A percentile compares a stretch with the other conserved stretches of the same genome.
Evolutionary conservation across 768 basidiomycete species (phyloP).

Genomic region (Macrocybe gigantea): DNA sequence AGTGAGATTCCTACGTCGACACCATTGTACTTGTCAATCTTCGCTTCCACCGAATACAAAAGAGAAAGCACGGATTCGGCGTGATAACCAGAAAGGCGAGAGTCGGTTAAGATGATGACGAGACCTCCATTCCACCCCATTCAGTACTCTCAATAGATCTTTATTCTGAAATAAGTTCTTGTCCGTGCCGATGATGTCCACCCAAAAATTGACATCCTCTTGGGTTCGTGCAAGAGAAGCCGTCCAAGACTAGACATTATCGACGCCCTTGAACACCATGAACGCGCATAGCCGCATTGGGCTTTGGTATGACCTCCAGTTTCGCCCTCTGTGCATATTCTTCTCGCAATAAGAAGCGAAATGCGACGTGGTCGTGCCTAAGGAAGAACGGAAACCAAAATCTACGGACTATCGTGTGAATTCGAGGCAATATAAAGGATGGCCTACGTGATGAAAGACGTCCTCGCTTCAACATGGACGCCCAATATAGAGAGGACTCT

Average conservation of each 20-base stretch:
- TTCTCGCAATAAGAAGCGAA: conserved; percentile 40
- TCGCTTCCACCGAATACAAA: too few species aligned
- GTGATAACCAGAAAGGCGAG: neutral
- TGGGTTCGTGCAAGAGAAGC: conserved; percentile 11
- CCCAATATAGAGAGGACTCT: conserved; percentile 21
- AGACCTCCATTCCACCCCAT: conserved; percentile 43
- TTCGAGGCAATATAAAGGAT: neutral
- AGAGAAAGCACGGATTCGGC: neutral
- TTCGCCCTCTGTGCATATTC: conserved; percentile 34
- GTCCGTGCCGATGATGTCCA: conserved; percentile 28
- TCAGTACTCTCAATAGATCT: conserved; percentile 32
- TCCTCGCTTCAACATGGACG: conserved; percentile 36
- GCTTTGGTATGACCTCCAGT: conserved; percentile 29
- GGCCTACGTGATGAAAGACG: conserved; percentile 39
- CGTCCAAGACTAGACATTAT: conserved; percentile 20
- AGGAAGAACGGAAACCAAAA: conserved; percentile 40
- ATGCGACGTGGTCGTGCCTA: conserved; percentile 32
- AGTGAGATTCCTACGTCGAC: too few species aligned
- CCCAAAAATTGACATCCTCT: conserved; percentile 22
- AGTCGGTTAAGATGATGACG: neutral
- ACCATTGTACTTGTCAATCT: too few species aligned
- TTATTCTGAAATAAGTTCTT: conserved; percentile 16
- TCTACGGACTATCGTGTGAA: conserved; percentile 9
- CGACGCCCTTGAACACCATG: conserved; percentile 39
- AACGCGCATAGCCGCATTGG: conserved; percentile 40